Evolutionary conservation across 2,329 filamentous ascomycete genomes (phyloP).

Genomic region (Diaporthe aspalathi): DNA sequence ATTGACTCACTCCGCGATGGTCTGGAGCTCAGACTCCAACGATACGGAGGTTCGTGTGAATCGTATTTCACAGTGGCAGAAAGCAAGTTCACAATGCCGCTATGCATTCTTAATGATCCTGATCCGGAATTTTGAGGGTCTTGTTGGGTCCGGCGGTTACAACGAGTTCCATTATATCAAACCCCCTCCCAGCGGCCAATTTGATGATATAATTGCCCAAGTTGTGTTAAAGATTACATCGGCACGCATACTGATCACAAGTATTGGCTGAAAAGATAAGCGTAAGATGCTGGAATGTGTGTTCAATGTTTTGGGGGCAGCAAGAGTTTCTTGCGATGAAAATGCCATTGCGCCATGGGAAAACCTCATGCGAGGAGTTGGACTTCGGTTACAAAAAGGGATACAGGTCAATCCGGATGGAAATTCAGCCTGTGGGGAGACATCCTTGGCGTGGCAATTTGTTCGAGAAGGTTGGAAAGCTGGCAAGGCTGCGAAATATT

Average conservation of each 20-base stretch:
- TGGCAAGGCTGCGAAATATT: not conserved
- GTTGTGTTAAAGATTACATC: not conserved
- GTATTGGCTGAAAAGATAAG: not conserved
- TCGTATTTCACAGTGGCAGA: constrained; percentile 2
- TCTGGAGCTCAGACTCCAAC: not conserved
- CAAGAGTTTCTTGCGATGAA: not conserved
- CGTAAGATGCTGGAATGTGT: not conserved
- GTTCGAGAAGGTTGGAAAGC: not conserved
- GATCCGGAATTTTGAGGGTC: not conserved
- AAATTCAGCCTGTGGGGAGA: not conserved
- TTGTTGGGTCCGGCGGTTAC: not conserved
- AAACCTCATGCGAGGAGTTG: not conserved
- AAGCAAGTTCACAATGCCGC: not conserved
- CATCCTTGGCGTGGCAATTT: not conserved
- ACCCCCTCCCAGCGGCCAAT: not conserved
- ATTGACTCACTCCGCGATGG: not conserved
- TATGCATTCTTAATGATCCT: constrained; percentile 5
- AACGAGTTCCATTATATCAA: not conserved
- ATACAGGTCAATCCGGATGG: not conserved
- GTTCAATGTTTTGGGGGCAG: not conserved
- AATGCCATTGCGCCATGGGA: not conserved
- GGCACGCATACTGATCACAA: not conserved
- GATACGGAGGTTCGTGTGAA: not conserved
- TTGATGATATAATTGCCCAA: not conserved
- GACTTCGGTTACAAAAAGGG: not conserved